A percentile compares a stretch with the other conserved stretches of the same genome.
These are phyloP conservation scores for Alternaria ethzedia DNA, from an alignment of 2,329 filamentous ascomycete genomes.

Conservation along the genomic window DNA sequence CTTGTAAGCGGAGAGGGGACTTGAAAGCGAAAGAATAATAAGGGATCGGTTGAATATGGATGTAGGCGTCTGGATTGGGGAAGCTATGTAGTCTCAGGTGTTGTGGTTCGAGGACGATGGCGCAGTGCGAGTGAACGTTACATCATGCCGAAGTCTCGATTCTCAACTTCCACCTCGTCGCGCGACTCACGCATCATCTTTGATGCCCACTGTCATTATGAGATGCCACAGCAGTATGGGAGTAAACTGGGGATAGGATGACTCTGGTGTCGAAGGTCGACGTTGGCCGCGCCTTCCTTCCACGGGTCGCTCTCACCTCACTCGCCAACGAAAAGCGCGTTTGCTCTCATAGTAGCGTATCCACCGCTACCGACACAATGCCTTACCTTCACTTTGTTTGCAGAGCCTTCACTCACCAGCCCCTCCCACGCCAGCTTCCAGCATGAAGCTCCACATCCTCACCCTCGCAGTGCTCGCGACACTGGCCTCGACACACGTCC, in stretches of 20 bases:
- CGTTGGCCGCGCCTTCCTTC: neutral
- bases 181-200: neutral
- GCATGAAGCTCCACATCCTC: constrained; percentile 2
- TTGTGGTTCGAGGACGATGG: neutral
- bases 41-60: too few relatives aligned
- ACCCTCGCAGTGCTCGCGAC: neutral
- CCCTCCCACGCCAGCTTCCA: neutral
- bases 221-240: neutral
- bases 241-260: too few relatives aligned
- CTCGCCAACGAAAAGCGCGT: neutral
- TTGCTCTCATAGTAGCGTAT: neutral
- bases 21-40: too few relatives aligned
- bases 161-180: rapidly evolving
- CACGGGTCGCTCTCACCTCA: neutral
- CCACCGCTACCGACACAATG: too few relatives aligned
- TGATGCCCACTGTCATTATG: too few relatives aligned
- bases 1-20: too few relatives aligned
- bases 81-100: too few relatives aligned
- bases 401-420: neutral
- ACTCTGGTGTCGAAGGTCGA: too few relatives aligned
- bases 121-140: neutral
- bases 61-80: too few relatives aligned
- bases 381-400: too few relatives aligned
- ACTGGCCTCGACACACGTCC: neutral
- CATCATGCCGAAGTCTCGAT: neutral